Percentiles rank a stretch among this genome's conserved stretches.
Evolutionary conservation across 2,329 filamentous ascomycete species (phyloP).

Genomic region (Calcarisporium arbuscula): DNA sequence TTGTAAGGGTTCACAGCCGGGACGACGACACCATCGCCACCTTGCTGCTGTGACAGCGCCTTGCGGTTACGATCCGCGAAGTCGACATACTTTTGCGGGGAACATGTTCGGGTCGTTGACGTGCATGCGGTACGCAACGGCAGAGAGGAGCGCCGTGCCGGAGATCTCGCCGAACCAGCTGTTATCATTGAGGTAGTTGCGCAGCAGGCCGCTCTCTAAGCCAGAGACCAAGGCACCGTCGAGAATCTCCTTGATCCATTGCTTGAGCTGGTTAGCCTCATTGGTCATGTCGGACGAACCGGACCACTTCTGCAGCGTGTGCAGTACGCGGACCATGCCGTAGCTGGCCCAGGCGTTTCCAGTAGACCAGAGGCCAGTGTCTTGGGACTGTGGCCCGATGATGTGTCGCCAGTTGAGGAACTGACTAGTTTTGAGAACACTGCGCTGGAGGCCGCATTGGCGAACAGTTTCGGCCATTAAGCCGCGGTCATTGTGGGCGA

Average conservation of each 20-base stretch:
- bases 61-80: conserved; percentile 8
- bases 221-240: conserved; percentile 7
- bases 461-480: conserved; percentile 6
- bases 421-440: conserved; percentile 7
- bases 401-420: conserved; percentile 12
- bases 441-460: conserved; percentile 10
- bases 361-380: conserved; percentile 11
- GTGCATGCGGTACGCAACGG: conserved; percentile 11
- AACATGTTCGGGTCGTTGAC: conserved; percentile 10
- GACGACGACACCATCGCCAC: conserved; percentile 3
- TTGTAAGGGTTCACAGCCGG: conserved; percentile 9
- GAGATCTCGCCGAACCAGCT: conserved; percentile 11
- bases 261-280: conserved; percentile 6
- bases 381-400: conserved; percentile 11
- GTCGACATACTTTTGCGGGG: conserved; percentile 8
- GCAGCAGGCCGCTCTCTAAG: conserved; percentile 6
- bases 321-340: conserved; percentile 11
- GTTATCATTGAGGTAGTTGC: conserved; percentile 9
- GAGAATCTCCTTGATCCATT: conserved; percentile 12
- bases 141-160: conserved; percentile 8
- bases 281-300: conserved; percentile 1
- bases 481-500: conserved; percentile 6
- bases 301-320: conserved; percentile 11
- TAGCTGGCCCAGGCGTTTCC: conserved; percentile 11
- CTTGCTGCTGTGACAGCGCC: conserved; percentile 4